phyloP scores from a whole-genome alignment of 2,329 filamentous ascomycete species.

The Colletotrichum paranaense region DNA sequence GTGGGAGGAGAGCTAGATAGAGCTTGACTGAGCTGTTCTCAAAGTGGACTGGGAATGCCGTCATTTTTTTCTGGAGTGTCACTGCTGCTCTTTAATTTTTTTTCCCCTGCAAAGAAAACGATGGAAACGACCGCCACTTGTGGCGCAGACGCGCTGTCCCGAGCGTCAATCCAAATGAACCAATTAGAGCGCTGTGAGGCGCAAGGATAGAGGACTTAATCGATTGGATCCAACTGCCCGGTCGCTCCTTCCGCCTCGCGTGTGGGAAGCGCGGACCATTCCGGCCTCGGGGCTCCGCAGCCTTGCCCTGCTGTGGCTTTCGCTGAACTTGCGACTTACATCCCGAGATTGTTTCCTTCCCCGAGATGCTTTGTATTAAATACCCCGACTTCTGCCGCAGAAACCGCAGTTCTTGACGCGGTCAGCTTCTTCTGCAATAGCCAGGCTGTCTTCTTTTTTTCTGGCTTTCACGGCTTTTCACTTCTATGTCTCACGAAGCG shows the following conservation, averaged over 20 bases:
- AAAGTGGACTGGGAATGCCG: conserved; percentile 19
- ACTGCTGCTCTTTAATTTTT: not conserved
- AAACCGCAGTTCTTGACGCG: not conserved
- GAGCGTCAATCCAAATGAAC: too few species aligned
- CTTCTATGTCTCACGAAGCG: not conserved
- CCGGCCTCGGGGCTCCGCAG: conserved; percentile 10
- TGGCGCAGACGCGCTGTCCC: not conserved
- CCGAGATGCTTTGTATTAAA: conserved; percentile 25
- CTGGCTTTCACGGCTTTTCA: not conserved
- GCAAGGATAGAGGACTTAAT: not conserved
- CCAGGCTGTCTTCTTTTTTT: not conserved
- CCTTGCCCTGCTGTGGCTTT: conserved; percentile 18
- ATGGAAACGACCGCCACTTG: conserved; percentile 11
- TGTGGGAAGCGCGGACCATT: conserved; percentile 13
- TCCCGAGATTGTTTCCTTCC: not conserved
- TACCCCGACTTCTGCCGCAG: not conserved
- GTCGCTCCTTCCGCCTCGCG: conserved; percentile 27
- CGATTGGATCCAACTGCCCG: conserved; percentile 9
- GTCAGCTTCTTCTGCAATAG: not conserved
- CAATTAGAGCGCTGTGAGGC: too few species aligned
- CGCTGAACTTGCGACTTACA: conserved; percentile 17
- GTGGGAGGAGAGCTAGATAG: not conserved
- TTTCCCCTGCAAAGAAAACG: not conserved
- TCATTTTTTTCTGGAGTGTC: conserved; percentile 11
- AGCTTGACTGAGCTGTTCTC: not conserved